A percentile compares a stretch with the other conserved stretches of the same genome.
Conservation (phyloP, 768 basidiomycete species). For the Phaffia australis region DNA sequence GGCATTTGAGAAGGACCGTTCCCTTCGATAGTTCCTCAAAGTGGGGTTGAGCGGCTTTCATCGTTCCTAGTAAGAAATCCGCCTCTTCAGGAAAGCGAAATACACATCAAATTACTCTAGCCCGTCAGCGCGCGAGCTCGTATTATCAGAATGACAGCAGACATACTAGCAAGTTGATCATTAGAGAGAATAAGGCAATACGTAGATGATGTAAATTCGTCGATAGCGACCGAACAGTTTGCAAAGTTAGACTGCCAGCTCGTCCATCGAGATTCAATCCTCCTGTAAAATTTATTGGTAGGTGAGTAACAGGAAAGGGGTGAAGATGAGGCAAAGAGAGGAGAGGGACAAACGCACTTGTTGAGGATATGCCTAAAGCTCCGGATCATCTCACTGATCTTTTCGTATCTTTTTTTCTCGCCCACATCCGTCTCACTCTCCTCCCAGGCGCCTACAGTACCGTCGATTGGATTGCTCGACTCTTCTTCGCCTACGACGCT, state of each 20-base stretch:
- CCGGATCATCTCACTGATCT: slow-evolving; percentile 72
- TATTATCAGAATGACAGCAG: not conserved
- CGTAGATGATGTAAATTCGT: slow-evolving; percentile 18
- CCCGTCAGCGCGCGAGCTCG: not conserved
- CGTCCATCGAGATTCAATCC: too few species aligned
- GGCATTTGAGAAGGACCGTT: slow-evolving; percentile 14
- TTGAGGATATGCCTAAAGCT: slow-evolving; percentile 49
- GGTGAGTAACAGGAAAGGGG: not conserved
- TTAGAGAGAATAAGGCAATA: slow-evolving; percentile 25
- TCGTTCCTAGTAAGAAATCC: slow-evolving; percentile 13
- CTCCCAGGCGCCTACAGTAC: slow-evolving; percentile 34
- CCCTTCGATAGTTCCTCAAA: slow-evolving; percentile 22
- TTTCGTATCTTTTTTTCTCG: slow-evolving; percentile 41
- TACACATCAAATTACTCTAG: not conserved
- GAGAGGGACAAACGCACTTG: not conserved
- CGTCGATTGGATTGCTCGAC: slow-evolving; percentile 26
- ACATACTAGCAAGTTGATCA: slow-evolving; percentile 18
- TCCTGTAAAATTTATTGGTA: not conserved
- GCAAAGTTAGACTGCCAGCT: slow-evolving; percentile 22
- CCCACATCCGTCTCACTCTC: slow-evolving; percentile 32
- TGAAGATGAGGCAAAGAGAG: not conserved
- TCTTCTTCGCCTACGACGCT: slow-evolving; percentile 5
- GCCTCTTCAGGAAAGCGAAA: not conserved
- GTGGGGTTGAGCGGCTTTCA: slow-evolving; percentile 15
- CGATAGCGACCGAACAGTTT: slow-evolving; percentile 22